Base-by-base conservation (phyloP, 176 grass and related monocot genomes). In the Avena eriantha region DNA sequence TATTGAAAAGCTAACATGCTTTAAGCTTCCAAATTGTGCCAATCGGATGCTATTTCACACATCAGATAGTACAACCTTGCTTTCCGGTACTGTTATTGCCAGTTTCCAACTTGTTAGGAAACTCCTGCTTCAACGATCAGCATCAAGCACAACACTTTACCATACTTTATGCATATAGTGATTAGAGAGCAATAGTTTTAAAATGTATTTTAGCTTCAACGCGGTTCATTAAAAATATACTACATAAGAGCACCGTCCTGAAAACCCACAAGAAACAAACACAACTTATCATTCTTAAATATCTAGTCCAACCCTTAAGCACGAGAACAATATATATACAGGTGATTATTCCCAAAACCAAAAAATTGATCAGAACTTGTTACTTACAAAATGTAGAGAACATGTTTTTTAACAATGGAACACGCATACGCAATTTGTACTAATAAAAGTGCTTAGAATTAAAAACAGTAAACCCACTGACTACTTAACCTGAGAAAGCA, bases 401-500 rank as follows among this genome's bases (percentile, higher is more conserved):
- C 39, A 7, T 41, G 39, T 41, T 41, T 7, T 7, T 67, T 34
- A 67, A 34, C 29, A 67, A 16, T 4, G 29, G 13, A 16, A 34
- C 23, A 67, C 4, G 11, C 63, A 0, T 64, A 64, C 63, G 14
- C 26, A 67, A 67, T 67, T 34, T 16, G 4, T 34, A 67, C 63
- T 67, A 67, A 66, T 7, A 66, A 33, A 65, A 66, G 4, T 67
- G 63, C 29, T 67, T 67, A 34, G 2, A 67, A 34, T 12, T 64
- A 67, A 67, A 34, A 33, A 67, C 2, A 1, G 29, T 16, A 34
- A 34, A 67, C 26, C 29, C 29, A 7, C 26, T 17, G 29, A 26
- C 61, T 65, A 60, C n/a, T 60, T 24, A 60, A 24, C 58, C 58
- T 23, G 58, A 60, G 21, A 63, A 63, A 63, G 59, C 61, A 65